Conservation (phyloP, 176 grass and related monocot species). For the Carex myosuroides region DNA sequence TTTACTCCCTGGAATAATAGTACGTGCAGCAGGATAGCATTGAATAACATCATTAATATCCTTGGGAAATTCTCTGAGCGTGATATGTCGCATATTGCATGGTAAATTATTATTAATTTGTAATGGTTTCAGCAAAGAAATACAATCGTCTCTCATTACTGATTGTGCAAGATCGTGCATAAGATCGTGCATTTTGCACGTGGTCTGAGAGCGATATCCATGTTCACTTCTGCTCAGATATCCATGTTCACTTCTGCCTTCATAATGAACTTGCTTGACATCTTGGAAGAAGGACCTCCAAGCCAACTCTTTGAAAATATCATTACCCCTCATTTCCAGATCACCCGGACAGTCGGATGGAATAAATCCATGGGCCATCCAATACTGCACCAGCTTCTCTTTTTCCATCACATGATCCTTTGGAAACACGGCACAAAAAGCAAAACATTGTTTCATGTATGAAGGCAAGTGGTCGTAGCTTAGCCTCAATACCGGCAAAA, state of each 20-base stretch:
- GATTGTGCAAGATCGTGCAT: constrained; percentile 9
- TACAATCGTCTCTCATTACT: background rate
- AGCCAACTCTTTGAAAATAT: background rate
- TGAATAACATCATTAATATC: background rate
- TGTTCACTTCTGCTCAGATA: no score
- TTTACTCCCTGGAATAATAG: no score
- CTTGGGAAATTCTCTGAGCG: no score
- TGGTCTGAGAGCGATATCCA: background rate
- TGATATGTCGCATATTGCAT: no score
- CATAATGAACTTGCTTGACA: background rate
- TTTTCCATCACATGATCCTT: background rate
- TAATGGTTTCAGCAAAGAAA: background rate
- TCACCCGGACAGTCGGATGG: background rate
- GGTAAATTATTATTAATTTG: no score
- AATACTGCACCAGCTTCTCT: background rate
- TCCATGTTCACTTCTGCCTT: no score
- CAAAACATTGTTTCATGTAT: constrained; percentile 17
- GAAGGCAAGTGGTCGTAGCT: background rate
- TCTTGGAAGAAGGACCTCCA: constrained; percentile 22
- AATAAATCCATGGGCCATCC: constrained; percentile 19
- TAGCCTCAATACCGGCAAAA: background rate
- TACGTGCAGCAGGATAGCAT: background rate
- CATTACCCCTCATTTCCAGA: background rate
- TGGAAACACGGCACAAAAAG: background rate
- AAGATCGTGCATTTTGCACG: constrained; percentile 26